A percentile compares a stretch with the other conserved stretches of the same genome.
Evolutionary conservation across 2,329 filamentous ascomycete genomes (phyloP).

Genomic region (Aspergillus neoniger): DNA sequence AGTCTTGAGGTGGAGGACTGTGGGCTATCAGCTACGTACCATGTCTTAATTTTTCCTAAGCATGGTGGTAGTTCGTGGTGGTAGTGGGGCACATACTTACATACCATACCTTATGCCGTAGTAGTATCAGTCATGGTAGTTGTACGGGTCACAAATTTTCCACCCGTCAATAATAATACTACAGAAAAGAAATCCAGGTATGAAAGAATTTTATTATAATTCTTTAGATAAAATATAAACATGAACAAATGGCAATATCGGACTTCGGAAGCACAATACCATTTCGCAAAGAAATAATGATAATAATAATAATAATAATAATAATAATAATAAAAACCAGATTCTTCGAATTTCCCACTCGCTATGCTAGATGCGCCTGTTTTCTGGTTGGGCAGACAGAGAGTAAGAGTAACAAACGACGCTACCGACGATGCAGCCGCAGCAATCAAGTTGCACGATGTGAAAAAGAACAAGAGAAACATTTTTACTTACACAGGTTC

Average conservation of each 20-base stretch:
- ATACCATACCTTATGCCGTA: too few species aligned
- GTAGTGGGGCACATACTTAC: too few species aligned
- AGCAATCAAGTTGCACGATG: conserved; percentile 1
- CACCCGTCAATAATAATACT: too few species aligned
- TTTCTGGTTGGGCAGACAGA: conserved; percentile 2
- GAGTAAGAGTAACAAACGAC: conserved; percentile 2
- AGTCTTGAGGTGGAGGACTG: too few species aligned
- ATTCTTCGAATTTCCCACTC: conserved; percentile 5
- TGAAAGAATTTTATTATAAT: too few species aligned
- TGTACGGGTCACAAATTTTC: too few species aligned
- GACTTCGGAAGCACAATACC: background rate
- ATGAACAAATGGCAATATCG: background rate
- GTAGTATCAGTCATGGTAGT: too few species aligned
- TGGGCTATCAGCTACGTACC: too few species aligned
- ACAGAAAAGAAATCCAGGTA: too few species aligned
- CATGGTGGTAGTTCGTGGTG: too few species aligned
- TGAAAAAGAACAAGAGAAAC: background rate
- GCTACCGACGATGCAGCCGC: conserved; percentile 8
- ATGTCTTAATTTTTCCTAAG: too few species aligned
- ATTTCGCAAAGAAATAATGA: background rate
- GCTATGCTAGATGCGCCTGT: conserved; percentile 10
- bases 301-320: too few species aligned
- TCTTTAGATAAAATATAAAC: background rate
- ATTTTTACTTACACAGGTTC: conserved; percentile 1
- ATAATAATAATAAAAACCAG: background rate